Evolutionary conservation across 23 red algal genomes (phyloP).

Genomic region (Gracilaria domingensis): DNA sequence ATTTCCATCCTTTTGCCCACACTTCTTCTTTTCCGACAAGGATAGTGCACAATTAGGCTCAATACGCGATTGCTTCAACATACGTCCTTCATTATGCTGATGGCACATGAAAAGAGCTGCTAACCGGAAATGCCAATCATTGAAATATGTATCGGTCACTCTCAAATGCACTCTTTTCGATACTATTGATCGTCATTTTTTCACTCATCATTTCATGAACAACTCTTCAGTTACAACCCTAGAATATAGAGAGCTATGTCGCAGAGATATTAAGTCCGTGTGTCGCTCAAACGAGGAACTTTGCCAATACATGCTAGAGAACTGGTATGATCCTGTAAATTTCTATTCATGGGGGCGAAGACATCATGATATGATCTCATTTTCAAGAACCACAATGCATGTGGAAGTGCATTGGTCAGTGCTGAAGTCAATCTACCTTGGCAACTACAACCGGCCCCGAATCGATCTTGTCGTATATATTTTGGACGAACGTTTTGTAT

Average conservation of each 20-base stretch:
- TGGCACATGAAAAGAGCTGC: slow-evolving; percentile 29
- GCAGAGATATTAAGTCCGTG: too few species aligned
- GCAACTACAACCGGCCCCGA: slow-evolving; percentile 16
- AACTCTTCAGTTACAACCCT: not conserved
- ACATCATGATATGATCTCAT: not conserved
- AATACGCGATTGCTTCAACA: not conserved
- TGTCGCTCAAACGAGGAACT: too few species aligned
- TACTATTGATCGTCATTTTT: not conserved
- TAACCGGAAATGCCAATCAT: not conserved
- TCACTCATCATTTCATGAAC: not conserved
- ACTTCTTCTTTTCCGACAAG: slow-evolving; percentile 31
- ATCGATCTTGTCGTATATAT: slow-evolving; percentile 17
- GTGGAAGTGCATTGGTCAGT: slow-evolving; percentile 19
- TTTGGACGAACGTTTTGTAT: not conserved
- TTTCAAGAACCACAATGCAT: slow-evolving; percentile 16
- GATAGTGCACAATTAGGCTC: not conserved
- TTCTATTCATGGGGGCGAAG: not conserved
- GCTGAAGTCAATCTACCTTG: slow-evolving; percentile 1
- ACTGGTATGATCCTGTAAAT: too few species aligned
- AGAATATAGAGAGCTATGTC: not conserved
- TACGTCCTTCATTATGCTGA: not conserved
- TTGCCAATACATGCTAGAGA: too few species aligned
- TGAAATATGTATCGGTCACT: not conserved
- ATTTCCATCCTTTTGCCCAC: not conserved
- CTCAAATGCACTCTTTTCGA: not conserved